Percentiles rank a stretch among this genome's conserved stretches.
phyloP scores from a whole-genome alignment of 192 early-diverging fungal species.

The Lunasporangiospora selenospora region DNA sequence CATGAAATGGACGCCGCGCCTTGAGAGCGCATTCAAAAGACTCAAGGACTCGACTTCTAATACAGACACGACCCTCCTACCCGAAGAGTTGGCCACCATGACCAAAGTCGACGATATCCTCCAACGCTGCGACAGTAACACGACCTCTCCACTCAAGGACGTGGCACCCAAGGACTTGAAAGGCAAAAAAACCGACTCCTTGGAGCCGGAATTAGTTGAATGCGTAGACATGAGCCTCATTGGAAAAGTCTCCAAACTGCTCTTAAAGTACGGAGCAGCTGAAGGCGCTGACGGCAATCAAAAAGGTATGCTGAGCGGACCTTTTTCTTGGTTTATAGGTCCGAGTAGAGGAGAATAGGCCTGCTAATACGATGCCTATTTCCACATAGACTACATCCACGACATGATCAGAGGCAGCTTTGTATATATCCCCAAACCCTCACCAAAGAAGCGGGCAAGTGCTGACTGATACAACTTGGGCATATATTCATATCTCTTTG shows the following conservation, averaged over 20 bases:
- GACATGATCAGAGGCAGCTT: conserved; percentile 31
- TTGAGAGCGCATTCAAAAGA: conserved; percentile 34
- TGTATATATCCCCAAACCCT: conserved; percentile 27
- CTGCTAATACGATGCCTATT: too few species aligned
- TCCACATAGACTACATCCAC: conserved; percentile 20
- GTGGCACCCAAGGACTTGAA: too few species aligned
- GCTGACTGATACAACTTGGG: not conserved
- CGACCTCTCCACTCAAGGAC: too few species aligned
- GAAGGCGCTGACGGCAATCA: too few species aligned
- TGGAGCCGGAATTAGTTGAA: too few species aligned
- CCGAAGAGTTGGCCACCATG: conserved; percentile 5
- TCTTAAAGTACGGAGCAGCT: conserved; percentile 12
- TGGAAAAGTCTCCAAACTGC: conserved; percentile 19
- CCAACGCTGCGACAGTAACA: too few species aligned
- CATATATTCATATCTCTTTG: not conserved
- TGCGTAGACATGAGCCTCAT: conserved; percentile 28
- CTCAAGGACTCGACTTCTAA: not conserved
- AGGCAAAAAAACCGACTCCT: not conserved
- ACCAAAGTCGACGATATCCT: conserved; percentile 8
- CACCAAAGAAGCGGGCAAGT: conserved; percentile 37
- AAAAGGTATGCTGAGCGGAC: too few species aligned
- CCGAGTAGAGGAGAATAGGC: not conserved
- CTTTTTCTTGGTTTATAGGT: not conserved
- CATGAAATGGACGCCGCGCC: conserved; percentile 39
- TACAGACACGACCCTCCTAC: not conserved